Evolutionary conservation across 2,329 filamentous ascomycete species (phyloP), one percentile per base, ranked within the genome.

Genomic region (Xylariaceae sp.): DNA sequence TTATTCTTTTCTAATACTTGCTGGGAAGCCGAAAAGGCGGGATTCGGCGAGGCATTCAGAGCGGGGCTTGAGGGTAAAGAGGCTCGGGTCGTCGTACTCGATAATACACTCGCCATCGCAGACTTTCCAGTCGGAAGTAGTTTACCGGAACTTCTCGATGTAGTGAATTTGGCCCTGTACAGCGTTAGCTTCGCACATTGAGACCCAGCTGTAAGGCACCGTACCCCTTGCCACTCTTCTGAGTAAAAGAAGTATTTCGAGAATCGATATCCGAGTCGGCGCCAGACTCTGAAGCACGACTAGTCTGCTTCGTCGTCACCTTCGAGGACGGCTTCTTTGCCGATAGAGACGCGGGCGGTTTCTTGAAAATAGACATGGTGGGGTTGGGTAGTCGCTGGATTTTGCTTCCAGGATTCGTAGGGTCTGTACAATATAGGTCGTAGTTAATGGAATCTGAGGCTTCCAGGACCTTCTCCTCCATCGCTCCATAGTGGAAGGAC

Each of bases 21-120:
- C 61, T 84, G 78, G 0, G 81, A 79, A 15, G 80, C 75, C 9
- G 78, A 79, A 23, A 78, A 73, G 8, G 76, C 76, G 1, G 81
- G 78, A 3, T 78, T 80, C 0, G 84, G 83, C 2, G 84, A 87
- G 18, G 76, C 79, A 58, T 78, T 82, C 50, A 84, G 73, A 30
- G 80, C 79, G 1, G 85, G 85, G 55, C 83, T 86, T 2, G 80
- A 72, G 0, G 84, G 81, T 39, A 79, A 72, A 11, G 80, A 80
- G 4, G 23, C 23, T 59, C 75, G 69, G 51, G 75, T 72, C 11
- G 76, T 73, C 37, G 71, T 71, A 53, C 72, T 73, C 9, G 76
- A 74, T 53, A 80, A 66, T 4, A 78, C 71, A 64, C 75, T 79
- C 44, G 72, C 69, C 69, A 79, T 82, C 57, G 71, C 69, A 18